Base-by-base conservation (phyloP, 805 yeast species). In the Starmerella potacharoeniae region DNA sequence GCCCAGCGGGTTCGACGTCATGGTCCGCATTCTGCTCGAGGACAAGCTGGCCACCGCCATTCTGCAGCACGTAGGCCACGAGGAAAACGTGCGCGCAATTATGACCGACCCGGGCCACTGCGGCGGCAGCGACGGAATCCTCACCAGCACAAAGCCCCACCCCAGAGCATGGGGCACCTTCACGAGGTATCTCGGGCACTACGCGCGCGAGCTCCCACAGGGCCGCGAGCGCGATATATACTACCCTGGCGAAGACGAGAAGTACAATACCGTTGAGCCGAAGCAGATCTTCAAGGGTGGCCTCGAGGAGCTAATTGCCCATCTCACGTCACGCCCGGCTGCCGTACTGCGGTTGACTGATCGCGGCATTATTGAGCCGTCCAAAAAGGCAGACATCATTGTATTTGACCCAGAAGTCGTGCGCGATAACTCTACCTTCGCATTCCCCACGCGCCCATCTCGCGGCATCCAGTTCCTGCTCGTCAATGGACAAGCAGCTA, bases 61-160 rank as follows among this genome's bases (percentile, higher is more conserved):
- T 34, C 47, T 57, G n/a, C 60, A 57, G 43, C 60, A 57, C 31
- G 58, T 57, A 29, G 60, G 60, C 47, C 58, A 57, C 41, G 60
- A 57, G 29, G 51, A 45, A 22, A 57, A 57, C 36, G 60, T 57
- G 28, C 44, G 60, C 3, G 44, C 49, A 2, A 57, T 57, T n/a
- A 57, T 57, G 54, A 34, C 37, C 41, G 58, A 55, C 49, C 5
- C 34, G 16, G 51, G 48, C 41, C 60, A 57, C 35, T 51, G 54
- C 22, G 60, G 60, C 9, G 60, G 60, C 16, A 52, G 56, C 31
- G 60, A 57, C n/a, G 54, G 60, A 9, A 57, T 57, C 16, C 44
- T 57, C n/a, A 50, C 54, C 10, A 50, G 60, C 39, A 29, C 40
- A 14, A 57, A 57, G 22, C 58, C 58, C 6, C 60, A 57, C 35